phyloP scores from a whole-genome alignment of 257 asterid genomes.

The Orobanche coerulescens region DNA sequence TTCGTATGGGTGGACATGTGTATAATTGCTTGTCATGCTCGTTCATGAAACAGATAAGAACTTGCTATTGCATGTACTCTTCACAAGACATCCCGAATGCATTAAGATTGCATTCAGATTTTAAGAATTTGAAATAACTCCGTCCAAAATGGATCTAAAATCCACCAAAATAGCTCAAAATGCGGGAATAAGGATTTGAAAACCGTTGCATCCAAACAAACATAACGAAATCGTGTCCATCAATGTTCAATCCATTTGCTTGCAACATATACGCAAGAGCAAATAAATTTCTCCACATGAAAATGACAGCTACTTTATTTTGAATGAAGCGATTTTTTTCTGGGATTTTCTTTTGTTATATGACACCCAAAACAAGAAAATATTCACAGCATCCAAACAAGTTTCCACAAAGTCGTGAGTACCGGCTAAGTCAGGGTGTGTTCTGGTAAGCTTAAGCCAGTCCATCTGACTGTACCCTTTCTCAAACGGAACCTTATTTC shows the following conservation, averaged over 20 bases:
- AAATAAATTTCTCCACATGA: background rate
- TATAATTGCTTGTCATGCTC: background rate
- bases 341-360: no score
- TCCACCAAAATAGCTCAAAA: background rate
- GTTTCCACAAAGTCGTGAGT: constrained; percentile 12
- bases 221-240: background rate
- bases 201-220: background rate
- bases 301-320: background rate
- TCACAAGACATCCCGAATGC: background rate
- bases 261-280: background rate
- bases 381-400: constrained; percentile 1
- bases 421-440: constrained; percentile 84
- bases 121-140: background rate
- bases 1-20: background rate
- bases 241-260: background rate
- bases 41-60: background rate
- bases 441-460: constrained; percentile 75
- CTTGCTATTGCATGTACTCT: background rate
- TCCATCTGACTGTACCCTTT: constrained; percentile 77
- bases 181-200: background rate
- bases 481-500: constrained; percentile 73
- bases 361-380: background rate
- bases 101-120: no score
- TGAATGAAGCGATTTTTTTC: background rate
- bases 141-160: background rate